phyloP scores from a whole-genome alignment of 306 rosid species.

The Ormosia emarginata region DNA sequence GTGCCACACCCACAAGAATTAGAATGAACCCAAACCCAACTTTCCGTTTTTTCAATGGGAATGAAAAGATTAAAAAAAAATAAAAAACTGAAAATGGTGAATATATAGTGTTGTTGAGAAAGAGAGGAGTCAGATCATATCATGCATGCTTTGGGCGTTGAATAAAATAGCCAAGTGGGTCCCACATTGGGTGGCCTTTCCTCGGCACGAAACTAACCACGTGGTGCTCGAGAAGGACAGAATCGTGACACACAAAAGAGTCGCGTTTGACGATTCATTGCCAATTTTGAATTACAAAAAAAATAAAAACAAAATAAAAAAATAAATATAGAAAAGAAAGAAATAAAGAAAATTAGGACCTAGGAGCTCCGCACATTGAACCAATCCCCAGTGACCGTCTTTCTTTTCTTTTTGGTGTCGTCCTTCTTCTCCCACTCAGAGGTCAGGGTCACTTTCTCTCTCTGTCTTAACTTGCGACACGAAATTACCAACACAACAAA shows the following conservation, averaged over 20 bases:
- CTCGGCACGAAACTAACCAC: conserved; percentile 62
- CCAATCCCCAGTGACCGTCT: neutral
- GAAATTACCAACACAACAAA: conserved; percentile 27
- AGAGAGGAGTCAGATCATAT: conserved; percentile 8
- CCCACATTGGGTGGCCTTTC: conserved; percentile 38
- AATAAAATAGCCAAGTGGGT: conserved; percentile 32
- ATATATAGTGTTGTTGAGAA: neutral
- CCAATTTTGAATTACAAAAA: too few relatives aligned
- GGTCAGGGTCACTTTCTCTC: conserved; percentile 14
- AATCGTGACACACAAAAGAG: conserved; percentile 30
- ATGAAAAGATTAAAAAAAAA: neutral
- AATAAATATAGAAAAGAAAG: neutral
- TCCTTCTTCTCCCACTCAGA: neutral
- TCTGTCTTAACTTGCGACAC: neutral
- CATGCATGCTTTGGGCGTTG: conserved; percentile 45
- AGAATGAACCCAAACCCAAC: neutral
- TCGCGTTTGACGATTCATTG: conserved; percentile 7
- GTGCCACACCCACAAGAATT: too few relatives aligned
- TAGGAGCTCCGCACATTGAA: neutral
- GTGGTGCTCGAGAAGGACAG: conserved; percentile 57
- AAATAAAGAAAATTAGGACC: neutral
- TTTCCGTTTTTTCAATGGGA: neutral
- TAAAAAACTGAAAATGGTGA: neutral
- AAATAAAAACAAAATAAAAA: too few relatives aligned
- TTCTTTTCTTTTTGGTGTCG: neutral